These are phyloP conservation scores for Paraconiothyrium brasiliense DNA, from an alignment of 2,329 filamentous ascomycete species.

Conservation along the genomic window DNA sequence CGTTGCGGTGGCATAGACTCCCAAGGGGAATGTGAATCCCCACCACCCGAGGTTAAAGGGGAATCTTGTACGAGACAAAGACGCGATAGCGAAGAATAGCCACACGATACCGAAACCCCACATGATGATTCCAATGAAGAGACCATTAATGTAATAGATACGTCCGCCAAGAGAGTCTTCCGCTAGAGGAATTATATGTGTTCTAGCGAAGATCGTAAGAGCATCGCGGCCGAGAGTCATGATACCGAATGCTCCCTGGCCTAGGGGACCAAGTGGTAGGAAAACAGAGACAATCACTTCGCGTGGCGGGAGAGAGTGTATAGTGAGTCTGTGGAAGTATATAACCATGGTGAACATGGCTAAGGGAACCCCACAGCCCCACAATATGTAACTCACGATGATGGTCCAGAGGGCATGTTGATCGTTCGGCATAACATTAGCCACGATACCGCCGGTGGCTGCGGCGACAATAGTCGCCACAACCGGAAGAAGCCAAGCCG, in stretches of 20 bases:
- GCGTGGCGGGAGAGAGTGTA: slow-evolving; percentile 69
- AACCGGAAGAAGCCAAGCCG: too few species aligned
- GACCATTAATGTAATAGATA: slow-evolving; percentile 63
- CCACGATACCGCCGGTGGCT: slow-evolving; percentile 69
- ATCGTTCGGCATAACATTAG: slow-evolving; percentile 62
- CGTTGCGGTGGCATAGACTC: too few species aligned
- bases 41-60: too few species aligned
- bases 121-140: slow-evolving; percentile 59
- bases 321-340: slow-evolving; percentile 71
- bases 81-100: slow-evolving; percentile 53
- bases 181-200: too few species aligned
- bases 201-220: too few species aligned
- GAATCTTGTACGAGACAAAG: too few species aligned
- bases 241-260: slow-evolving; percentile 36
- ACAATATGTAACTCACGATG: slow-evolving; percentile 70
- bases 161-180: too few species aligned
- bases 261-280: slow-evolving; percentile 70
- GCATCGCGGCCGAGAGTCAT: slow-evolving; percentile 58
- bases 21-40: too few species aligned
- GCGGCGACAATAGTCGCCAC: slow-evolving; percentile 65
- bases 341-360: slow-evolving; percentile 68
- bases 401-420: slow-evolving; percentile 67
- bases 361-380: slow-evolving; percentile 68
- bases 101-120: slow-evolving; percentile 63
- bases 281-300: slow-evolving; percentile 73